Base-by-base conservation (phyloP, 2,329 filamentous ascomycete genomes). In the Epicoccum nigrum region DNA sequence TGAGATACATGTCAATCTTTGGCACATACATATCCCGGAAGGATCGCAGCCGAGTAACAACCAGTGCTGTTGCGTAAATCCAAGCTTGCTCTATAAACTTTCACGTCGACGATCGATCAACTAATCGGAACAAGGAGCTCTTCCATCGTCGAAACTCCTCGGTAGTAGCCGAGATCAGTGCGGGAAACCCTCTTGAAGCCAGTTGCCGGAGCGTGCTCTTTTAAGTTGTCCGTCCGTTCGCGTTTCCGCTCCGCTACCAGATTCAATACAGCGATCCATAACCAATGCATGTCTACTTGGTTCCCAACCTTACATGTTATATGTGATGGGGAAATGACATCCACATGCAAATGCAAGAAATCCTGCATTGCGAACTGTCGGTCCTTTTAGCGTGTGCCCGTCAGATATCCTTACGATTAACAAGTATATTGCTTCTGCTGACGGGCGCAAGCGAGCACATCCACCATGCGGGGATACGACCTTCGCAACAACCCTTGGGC, bases 201-300 rank as follows among this genome's bases (percentile, higher is more conserved):
- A 70, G 50, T 45, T 48, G 58, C 56, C 52, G 67, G 67, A 64
- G 62, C 67, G 67, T 71, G 68, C 67, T 59, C 47, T 51, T 62
- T 62, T 63, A 51, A 64, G 53, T 58, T 54, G 44, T 45, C 34
- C 49, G 45, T 47, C 56, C 49, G 49, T 52, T 60, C 62, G 61
- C 57, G 59, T 61, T 66, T 65, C 67, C 66, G 64, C 60, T 59
- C 68, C 67, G 63, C 58, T 57, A 56, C 56, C 49, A 47, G 43
- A 39, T 28, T 52, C 44, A 19, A 43, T 59, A 56, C 55, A 50
- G 50, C 42, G 31, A 54, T 34, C 32, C 19, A 49, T 27, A n/a
- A 39, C 23, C 23, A 25, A 25, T 25, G 23, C 23, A 25, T 9
- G 9, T 39, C 23, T 35, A 20, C 19, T 19, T 34, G 15, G 28